Conservation (phyloP, 768 basidiomycete genomes). For the Pisolithus microcarpus region DNA sequence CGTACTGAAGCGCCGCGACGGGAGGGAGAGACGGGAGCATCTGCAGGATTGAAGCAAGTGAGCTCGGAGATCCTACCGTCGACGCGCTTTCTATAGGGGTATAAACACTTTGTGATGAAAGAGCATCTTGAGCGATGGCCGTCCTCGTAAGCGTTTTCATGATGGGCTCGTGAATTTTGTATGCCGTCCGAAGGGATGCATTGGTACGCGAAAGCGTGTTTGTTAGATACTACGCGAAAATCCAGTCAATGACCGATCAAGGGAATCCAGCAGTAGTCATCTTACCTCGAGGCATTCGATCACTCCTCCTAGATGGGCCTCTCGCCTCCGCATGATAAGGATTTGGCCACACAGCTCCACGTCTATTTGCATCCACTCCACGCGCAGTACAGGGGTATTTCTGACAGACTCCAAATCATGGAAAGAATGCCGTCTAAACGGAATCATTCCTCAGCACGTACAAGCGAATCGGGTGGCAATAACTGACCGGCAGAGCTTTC, state of each 20-base stretch:
- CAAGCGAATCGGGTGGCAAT: neutral
- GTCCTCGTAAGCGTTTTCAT: constrained; percentile 38
- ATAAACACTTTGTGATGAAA: neutral
- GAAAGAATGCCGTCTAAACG: constrained; percentile 53
- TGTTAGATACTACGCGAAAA: constrained; percentile 39
- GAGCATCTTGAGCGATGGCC: neutral
- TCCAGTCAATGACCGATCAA: constrained; percentile 4
- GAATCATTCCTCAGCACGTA: neutral
- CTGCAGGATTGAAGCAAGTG: constrained; percentile 29
- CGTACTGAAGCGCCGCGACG: constrained; percentile 51
- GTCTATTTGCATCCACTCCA: constrained; percentile 69
- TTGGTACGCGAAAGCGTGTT: constrained; percentile 48
- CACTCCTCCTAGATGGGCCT: constrained; percentile 61
- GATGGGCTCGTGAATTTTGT: constrained; percentile 43
- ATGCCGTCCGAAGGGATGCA: constrained; percentile 49
- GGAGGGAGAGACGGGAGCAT: constrained; percentile 17
- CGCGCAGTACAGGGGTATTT: constrained; percentile 40
- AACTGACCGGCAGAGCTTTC: constrained; percentile 21
- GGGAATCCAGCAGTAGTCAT: constrained; percentile 1
- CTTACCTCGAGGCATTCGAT: constrained; percentile 50
- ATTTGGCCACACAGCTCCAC: constrained; percentile 73
- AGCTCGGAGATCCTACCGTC: constrained; percentile 24
- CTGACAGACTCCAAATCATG: constrained; percentile 51
- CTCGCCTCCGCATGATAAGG: constrained; percentile 60
- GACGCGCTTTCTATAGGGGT: constrained; percentile 41